Conservation (phyloP, 441 rosid species). For the Biscutella auriculata region DNA sequence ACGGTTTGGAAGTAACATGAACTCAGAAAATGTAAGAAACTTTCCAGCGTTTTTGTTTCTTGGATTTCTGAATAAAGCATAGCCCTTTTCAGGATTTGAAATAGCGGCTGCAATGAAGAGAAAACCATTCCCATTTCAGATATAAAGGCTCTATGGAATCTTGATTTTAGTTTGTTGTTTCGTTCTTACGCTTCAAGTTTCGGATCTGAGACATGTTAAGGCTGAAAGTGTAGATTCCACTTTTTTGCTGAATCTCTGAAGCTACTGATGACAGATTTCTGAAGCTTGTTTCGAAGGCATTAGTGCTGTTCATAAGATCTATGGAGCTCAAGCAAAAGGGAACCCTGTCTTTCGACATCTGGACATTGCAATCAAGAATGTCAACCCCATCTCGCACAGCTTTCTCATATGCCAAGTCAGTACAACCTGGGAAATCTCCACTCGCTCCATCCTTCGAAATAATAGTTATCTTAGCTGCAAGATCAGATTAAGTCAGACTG, state of each 20-base stretch:
- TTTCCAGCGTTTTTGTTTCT: slow-evolving; percentile 25
- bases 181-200: slow-evolving; percentile 31
- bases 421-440: slow-evolving; percentile 44
- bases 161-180: background rate
- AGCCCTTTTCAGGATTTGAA: slow-evolving; percentile 9
- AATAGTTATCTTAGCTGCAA: slow-evolving; percentile 27
- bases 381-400: slow-evolving; percentile 35
- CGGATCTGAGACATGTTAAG: slow-evolving; percentile 32
- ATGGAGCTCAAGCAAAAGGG: slow-evolving; percentile 39
- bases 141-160: background rate
- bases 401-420: slow-evolving; percentile 35
- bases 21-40: slow-evolving; percentile 29
- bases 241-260: slow-evolving; percentile 21
- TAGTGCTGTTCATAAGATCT: slow-evolving; percentile 33
- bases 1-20: slow-evolving; percentile 26
- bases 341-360: slow-evolving; percentile 34
- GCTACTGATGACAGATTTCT: slow-evolving; percentile 18
- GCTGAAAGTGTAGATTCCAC: slow-evolving; percentile 36
- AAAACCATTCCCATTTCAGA: background rate
- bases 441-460: slow-evolving; percentile 42
- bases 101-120: slow-evolving; percentile 26
- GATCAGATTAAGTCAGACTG: slow-evolving; percentile 1
- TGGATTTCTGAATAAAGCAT: slow-evolving; percentile 28
- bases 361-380: slow-evolving; percentile 42
- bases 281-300: slow-evolving; percentile 25